These are phyloP conservation scores for Didymellaceae sp. DNA, from an alignment of 2,329 filamentous ascomycete species.

Conservation along the genomic window DNA sequence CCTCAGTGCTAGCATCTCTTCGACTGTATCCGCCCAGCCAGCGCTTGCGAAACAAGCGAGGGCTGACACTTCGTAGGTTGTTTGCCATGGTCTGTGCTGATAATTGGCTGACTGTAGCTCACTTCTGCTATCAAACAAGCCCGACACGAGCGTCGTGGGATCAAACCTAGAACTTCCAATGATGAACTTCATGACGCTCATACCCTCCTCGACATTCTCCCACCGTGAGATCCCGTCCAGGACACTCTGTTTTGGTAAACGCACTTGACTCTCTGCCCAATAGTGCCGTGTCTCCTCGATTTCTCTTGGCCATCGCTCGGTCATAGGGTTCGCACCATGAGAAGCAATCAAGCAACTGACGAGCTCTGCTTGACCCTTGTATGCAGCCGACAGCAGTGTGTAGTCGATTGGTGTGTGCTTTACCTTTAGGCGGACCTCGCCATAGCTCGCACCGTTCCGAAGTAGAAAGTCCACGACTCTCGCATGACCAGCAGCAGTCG, in stretches of 20 bases:
- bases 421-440: slow-evolving; percentile 20
- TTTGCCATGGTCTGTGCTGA: slow-evolving; percentile 25
- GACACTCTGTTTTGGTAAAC: slow-evolving; percentile 25
- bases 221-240: slow-evolving; percentile 26
- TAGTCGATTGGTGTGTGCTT: slow-evolving; percentile 21
- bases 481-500: slow-evolving; percentile 21
- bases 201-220: slow-evolving; percentile 24
- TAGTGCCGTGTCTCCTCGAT: slow-evolving; percentile 28
- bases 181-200: slow-evolving; percentile 22
- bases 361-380: slow-evolving; percentile 26
- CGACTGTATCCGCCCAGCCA: slow-evolving; percentile 29
- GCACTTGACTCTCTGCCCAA: slow-evolving; percentile 22
- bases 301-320: slow-evolving; percentile 28
- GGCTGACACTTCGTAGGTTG: slow-evolving; percentile 25
- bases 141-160: slow-evolving; percentile 18
- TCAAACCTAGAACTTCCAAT: slow-evolving; percentile 25
- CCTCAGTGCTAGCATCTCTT: slow-evolving; percentile 24
- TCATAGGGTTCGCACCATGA: slow-evolving; percentile 26
- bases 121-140: slow-evolving; percentile 28
- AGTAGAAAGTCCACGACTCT: slow-evolving; percentile 24
- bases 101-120: slow-evolving; percentile 23
- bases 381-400: slow-evolving; percentile 22
- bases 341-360: slow-evolving; percentile 19
- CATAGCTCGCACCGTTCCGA: slow-evolving; percentile 23
- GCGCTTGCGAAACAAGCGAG: slow-evolving; percentile 24